Evolutionary conservation across 2,329 filamentous ascomycete genomes (phyloP), one percentile per base, ranked within the genome.

Genomic region (Alternaria gaisen): DNA sequence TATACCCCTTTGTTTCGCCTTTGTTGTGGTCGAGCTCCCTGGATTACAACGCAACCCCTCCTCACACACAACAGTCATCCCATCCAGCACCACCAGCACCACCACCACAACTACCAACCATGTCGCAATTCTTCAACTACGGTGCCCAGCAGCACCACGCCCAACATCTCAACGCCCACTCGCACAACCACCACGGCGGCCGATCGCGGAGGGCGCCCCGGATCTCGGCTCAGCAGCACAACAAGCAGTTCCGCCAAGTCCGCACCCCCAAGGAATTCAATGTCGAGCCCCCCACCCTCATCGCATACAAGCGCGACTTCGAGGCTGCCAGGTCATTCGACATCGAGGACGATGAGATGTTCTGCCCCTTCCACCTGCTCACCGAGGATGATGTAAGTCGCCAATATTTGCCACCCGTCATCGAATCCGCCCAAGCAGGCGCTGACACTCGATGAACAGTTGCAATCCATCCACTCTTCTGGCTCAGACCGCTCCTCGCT

Each of bases 301-400:
- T 87, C 63, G 88, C 89, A 65, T 97, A 97, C 83, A 91, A 94
- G 71, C 88, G 88, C 69, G 90, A 93, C 76, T 97, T 97, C 71
- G 94, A 98, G 82, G 91, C 93, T 66, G 93, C 92, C 61, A 89
- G 93, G 61, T 97, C 94, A 10, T 98, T 98, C 75, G 94, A 98
- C 72, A 86, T 98, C 64, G 94, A 97, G 75, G 94, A 98, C 78
- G 94, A 98, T 79, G 86, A 97, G 82, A 91, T 97, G 80, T 98
- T 98, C 81, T 97, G 94, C 82, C 94, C 94, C 1, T 84, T 84
- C 65, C 89, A 90, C 78, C 87, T 98, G 71, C 84, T 98, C 83
- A 97, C 93, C 36, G 94, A 97, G 82, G 93, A 87, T 81, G 93
- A 97, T 88, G 93, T 97, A 89, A 77, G 83, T 72, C 56, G 64